Conservation (phyloP, 164 flowering plant species). For the Houttuynia cordata region DNA sequence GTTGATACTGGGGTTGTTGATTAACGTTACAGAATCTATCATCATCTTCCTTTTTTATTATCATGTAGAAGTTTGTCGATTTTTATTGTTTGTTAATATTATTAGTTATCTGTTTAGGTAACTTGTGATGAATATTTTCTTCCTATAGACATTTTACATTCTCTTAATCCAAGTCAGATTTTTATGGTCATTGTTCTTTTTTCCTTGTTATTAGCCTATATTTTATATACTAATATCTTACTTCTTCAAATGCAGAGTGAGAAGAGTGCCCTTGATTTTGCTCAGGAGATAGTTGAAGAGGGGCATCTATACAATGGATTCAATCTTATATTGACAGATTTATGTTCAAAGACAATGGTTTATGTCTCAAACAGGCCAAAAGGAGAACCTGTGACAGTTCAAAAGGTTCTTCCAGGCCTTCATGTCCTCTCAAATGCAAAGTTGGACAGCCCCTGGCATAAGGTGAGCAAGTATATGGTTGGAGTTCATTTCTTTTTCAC, state of each 20-base stretch:
- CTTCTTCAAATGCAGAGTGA: slow-evolving; percentile 19
- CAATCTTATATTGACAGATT: slow-evolving; percentile 43
- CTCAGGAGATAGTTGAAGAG: slow-evolving; percentile 28
- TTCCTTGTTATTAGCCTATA: too few species aligned
- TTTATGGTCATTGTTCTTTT: too few species aligned
- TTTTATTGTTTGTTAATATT: background rate
- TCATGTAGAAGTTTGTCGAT: background rate
- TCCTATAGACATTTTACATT: too few species aligned
- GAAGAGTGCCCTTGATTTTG: slow-evolving; percentile 43
- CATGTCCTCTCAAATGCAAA: slow-evolving; percentile 56
- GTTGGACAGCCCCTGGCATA: slow-evolving; percentile 51
- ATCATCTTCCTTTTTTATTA: too few species aligned
- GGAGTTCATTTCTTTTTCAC: too few species aligned
- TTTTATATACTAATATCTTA: too few species aligned
- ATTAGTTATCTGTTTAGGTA: background rate
- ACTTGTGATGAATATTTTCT: background rate
- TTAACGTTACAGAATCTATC: too few species aligned
- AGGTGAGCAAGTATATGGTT: slow-evolving; percentile 18
- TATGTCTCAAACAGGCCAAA: slow-evolving; percentile 49
- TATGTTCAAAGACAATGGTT: slow-evolving; percentile 35
- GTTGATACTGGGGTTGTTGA: too few species aligned
- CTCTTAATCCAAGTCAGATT: too few species aligned
- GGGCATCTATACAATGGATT: slow-evolving; percentile 48
- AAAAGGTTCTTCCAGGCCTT: slow-evolving; percentile 44
- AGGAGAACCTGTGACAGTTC: slow-evolving; percentile 21